These are phyloP conservation scores for Pelargonium australe DNA, from an alignment of 441 rosid species.

Conservation along the genomic window DNA sequence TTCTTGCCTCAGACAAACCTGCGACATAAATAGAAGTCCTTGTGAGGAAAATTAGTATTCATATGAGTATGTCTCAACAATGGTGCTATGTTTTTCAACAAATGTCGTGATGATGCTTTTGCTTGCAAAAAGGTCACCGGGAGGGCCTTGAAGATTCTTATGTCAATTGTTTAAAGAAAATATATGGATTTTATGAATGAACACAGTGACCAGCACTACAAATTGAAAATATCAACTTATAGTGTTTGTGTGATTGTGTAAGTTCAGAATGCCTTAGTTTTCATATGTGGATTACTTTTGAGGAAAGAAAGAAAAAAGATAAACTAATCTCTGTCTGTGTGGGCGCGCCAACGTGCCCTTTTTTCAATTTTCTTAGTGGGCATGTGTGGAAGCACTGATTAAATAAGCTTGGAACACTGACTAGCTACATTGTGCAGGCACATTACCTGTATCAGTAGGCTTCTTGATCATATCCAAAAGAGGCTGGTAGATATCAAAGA, in stretches of 20 bases:
- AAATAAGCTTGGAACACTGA: constrained; percentile 13
- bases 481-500: constrained; percentile 72
- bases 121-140: neutral
- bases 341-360: no score
- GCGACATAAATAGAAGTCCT: constrained; percentile 19
- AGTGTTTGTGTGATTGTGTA: neutral
- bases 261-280: no score
- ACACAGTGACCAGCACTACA: neutral
- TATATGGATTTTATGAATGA: neutral
- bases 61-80: neutral
- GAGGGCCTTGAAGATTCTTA: neutral
- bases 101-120: neutral
- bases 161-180: neutral
- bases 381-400: neutral
- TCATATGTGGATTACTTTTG: neutral
- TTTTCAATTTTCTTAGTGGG: neutral
- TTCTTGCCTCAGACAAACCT: constrained; percentile 87
- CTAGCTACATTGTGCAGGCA: constrained; percentile 18
- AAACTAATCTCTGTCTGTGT: neutral
- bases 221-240: neutral
- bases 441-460: constrained; percentile 61
- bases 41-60: neutral
- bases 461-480: constrained; percentile 62
- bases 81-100: neutral
- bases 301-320: neutral